These are phyloP conservation scores for Paraglomus occultum DNA, from an alignment of 192 early-diverging fungal genomes.

Conservation along the genomic window DNA sequence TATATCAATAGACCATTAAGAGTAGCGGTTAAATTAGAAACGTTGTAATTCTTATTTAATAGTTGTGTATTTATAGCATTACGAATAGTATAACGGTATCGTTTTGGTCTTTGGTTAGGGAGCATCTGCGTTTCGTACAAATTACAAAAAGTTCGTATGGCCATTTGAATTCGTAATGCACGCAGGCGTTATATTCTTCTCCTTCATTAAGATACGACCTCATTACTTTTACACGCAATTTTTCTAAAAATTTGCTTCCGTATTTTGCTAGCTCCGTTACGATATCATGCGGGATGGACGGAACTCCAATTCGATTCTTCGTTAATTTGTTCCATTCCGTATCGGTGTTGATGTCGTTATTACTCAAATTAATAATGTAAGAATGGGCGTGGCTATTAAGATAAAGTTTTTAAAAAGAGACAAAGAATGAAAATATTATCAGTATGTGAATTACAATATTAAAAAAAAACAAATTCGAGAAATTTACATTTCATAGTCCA, in stretches of 20 bases:
- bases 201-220: conserved; percentile 1
- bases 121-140: conserved; percentile 10
- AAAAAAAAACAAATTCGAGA: conserved; percentile 19
- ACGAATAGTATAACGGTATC: too few species aligned
- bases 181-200: background rate
- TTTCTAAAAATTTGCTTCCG: conserved; percentile 11
- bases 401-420: too few species aligned
- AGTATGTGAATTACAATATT: conserved; percentile 18
- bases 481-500: conserved; percentile 23
- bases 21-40: too few species aligned
- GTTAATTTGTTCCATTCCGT: conserved; percentile 22
- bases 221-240: conserved; percentile 1
- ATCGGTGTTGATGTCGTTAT: conserved; percentile 21
- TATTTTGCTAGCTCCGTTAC: conserved; percentile 13
- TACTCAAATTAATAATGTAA: conserved; percentile 15
- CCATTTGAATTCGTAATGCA: conserved; percentile 12
- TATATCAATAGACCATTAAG: too few species aligned
- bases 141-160: background rate
- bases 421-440: too few species aligned
- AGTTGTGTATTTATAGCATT: too few species aligned
- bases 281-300: background rate
- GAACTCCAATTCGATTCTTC: conserved; percentile 8
- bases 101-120: background rate
- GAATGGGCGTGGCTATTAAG: conserved; percentile 29
- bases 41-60: too few species aligned